Conservation (phyloP, 805 yeast genomes). For the Lipomyces orientalis region DNA sequence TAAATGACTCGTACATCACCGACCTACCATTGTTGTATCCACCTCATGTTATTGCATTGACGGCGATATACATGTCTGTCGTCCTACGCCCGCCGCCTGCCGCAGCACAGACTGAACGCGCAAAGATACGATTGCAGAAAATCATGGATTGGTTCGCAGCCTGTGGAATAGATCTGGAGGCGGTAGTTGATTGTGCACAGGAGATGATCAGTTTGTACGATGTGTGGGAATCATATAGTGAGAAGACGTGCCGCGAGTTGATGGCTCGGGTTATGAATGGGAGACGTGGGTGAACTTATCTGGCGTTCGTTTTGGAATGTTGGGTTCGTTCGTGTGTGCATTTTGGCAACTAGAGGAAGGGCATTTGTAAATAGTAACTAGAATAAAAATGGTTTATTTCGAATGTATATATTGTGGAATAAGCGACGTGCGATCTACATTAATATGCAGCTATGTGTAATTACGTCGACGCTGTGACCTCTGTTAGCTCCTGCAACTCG, state of each 20-base stretch:
- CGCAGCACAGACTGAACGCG: conserved; percentile 34
- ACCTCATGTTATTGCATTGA: conserved; percentile 85
- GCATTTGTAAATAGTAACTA: background rate
- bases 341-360: background rate
- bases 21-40: conserved; percentile 83
- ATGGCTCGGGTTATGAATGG: conserved; percentile 18
- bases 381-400: background rate
- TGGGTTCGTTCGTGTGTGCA: background rate
- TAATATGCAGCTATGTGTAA: background rate
- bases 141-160: conserved; percentile 72
- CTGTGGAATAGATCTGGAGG: conserved; percentile 76
- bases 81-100: conserved; percentile 54
- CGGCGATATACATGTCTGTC: conserved; percentile 79
- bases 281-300: conserved; percentile 1
- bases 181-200: conserved; percentile 81
- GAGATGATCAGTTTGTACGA: conserved; percentile 82
- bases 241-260: conserved; percentile 51
- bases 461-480: background rate
- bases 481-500: background rate
- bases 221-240: conserved; percentile 86
- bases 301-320: background rate
- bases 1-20: conserved; percentile 88
- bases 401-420: background rate
- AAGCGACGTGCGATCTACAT: too few species aligned
- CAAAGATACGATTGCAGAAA: conserved; percentile 55